A percentile compares a stretch with the other conserved stretches of the same genome.
Conservation (phyloP, 73 alveolate genomes). For the Symbiodinium pilosum region DNA sequence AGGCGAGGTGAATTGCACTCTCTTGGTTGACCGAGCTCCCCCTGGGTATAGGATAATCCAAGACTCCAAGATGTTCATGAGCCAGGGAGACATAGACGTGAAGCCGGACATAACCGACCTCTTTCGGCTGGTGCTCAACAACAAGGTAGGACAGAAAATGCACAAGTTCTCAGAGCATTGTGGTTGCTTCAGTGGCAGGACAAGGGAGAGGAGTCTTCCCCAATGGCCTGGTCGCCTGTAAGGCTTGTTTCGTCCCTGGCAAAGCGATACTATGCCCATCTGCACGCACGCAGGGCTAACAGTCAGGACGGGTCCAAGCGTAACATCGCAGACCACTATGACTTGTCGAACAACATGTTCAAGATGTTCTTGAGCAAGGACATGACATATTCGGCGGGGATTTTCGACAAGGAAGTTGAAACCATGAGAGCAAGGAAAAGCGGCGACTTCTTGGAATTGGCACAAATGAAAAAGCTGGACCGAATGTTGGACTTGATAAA, state of each 20-base stretch:
- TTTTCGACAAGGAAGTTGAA: not conserved
- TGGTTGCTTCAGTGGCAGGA: not conserved
- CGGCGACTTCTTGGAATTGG: not conserved
- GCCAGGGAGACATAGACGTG: not conserved
- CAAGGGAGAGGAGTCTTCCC: not conserved
- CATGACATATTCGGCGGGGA: conserved; percentile 11
- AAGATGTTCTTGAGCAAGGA: not conserved
- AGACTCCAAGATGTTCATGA: not conserved
- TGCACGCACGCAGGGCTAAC: not conserved
- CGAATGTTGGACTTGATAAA: not conserved
- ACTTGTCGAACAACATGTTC: not conserved
- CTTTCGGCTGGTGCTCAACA: not conserved
- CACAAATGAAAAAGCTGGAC: conserved; percentile 1
- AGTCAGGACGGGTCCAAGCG: conserved; percentile 2
- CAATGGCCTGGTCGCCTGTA: conserved; percentile 16
- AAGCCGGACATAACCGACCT: conserved; percentile 9
- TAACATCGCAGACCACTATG: conserved; percentile 24
- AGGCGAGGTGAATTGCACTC: not conserved
- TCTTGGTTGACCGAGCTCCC: too few relatives aligned
- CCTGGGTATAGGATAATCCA: too few relatives aligned
- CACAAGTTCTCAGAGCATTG: not conserved
- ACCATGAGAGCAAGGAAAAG: not conserved
- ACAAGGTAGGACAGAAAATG: not conserved
- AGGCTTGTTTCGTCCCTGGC: not conserved
- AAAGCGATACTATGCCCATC: not conserved